These are phyloP conservation scores for Myriosclerotinia curreyana DNA, from an alignment of 2,329 filamentous ascomycete species.

Conservation along the genomic window DNA sequence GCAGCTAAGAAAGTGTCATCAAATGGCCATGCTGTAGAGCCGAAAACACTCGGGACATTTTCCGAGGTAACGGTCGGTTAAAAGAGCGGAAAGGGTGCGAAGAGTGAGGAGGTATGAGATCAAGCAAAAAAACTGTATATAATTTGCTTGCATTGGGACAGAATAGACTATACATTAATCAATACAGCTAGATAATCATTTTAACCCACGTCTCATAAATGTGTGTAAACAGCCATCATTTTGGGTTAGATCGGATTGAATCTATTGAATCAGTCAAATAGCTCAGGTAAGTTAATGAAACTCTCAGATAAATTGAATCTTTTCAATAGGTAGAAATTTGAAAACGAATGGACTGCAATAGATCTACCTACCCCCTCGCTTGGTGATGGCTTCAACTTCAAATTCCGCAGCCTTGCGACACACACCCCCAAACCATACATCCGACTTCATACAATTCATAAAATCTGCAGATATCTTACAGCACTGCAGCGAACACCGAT, in stretches of 20 bases:
- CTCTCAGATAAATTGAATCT: no score
- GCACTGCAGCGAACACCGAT: neutral
- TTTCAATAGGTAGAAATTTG: no score
- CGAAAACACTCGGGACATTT: slow-evolving; percentile 3
- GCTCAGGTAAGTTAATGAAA: no score
- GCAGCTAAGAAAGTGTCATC: slow-evolving; percentile 12
- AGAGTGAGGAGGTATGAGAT: neutral
- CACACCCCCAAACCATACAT: neutral
- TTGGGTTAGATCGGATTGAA: neutral
- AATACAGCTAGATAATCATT: neutral
- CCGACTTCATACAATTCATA: neutral
- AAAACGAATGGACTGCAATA: no score
- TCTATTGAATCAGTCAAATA: no score
- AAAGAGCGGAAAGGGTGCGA: neutral
- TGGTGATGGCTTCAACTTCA: neutral
- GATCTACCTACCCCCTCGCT: slow-evolving; percentile 1
- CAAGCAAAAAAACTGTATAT: neutral
- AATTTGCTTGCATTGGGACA: neutral
- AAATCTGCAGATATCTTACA: neutral
- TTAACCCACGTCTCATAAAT: neutral
- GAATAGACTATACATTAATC: slow-evolving; percentile 5
- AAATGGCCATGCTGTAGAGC: slow-evolving; percentile 10
- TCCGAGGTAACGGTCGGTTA: slow-evolving; percentile 1
- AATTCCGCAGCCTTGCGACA: slow-evolving; percentile 19
- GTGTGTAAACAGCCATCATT: neutral